phyloP scores from a whole-genome alignment of 2,329 filamentous ascomycete species.

The Karstenula rhodostoma region DNA sequence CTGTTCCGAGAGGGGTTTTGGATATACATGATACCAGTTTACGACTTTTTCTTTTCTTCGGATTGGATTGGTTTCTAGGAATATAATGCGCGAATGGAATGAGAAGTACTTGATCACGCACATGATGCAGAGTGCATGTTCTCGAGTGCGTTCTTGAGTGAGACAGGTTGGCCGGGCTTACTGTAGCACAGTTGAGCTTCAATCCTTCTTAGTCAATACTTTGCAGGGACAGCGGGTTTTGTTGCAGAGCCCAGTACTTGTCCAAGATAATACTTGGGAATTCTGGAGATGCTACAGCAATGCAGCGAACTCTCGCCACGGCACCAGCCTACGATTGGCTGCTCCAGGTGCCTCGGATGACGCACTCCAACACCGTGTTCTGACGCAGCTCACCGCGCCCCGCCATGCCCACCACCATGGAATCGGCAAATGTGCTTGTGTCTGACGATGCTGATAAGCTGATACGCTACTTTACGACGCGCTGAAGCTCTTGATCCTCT shows the following conservation, averaged over 20 bases:
- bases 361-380: constrained; percentile 32
- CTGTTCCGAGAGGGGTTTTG: background rate
- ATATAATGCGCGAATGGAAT: background rate
- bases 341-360: constrained; percentile 23
- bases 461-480: background rate
- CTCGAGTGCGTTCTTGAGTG: too few relatives aligned
- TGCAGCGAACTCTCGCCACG: too few relatives aligned
- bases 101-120: background rate
- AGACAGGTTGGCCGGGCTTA: too few relatives aligned
- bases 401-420: background rate
- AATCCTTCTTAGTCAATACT: too few relatives aligned
- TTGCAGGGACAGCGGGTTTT: too few relatives aligned
- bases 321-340: constrained; percentile 20
- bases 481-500: constrained; percentile 2
- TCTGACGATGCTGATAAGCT: background rate
- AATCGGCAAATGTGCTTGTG: background rate
- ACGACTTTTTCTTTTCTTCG: constrained; percentile 3
- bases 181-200: too few relatives aligned
- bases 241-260: too few relatives aligned
- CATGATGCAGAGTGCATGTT: too few relatives aligned
- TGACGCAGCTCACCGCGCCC: constrained; percentile 19
- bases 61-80: background rate
- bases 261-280: background rate
- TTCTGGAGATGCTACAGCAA: too few relatives aligned
- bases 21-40: constrained; percentile 16